Conservation (phyloP, 2,329 filamentous ascomycete species). For the Waltergamsia citrina region DNA sequence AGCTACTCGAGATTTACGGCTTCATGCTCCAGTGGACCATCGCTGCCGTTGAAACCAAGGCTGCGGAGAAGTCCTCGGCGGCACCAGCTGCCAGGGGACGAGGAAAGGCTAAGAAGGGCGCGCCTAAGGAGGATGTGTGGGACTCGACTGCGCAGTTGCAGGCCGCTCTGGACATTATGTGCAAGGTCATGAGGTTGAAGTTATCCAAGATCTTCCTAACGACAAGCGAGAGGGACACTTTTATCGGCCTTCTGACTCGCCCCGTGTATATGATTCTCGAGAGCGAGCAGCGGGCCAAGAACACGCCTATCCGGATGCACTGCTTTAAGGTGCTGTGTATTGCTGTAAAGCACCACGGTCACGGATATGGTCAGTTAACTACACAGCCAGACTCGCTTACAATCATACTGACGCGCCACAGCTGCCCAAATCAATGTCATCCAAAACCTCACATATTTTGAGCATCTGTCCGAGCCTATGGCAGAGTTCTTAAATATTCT, state of each 20-base stretch:
- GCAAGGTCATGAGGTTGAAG: conserved; percentile 89
- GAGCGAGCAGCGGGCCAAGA: conserved; percentile 87
- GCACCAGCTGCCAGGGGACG: conserved; percentile 62
- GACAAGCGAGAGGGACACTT: conserved; percentile 91
- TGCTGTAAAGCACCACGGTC: conserved; percentile 93
- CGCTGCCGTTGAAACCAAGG: conserved; percentile 86
- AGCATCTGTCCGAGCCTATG: conserved; percentile 98
- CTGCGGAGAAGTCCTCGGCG: conserved; percentile 72
- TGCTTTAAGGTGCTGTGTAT: conserved; percentile 95
- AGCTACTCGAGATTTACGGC: conserved; percentile 84
- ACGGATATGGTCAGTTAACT: conserved; percentile 68
- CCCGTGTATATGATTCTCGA: conserved; percentile 92
- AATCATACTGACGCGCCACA: conserved; percentile 27
- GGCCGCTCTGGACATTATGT: conserved; percentile 84
- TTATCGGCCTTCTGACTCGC: conserved; percentile 82
- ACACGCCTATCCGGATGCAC: conserved; percentile 84
- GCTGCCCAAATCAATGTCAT: conserved; percentile 96
- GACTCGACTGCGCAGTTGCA: conserved; percentile 85
- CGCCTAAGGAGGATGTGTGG: conserved; percentile 73
- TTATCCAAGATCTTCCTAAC: conserved; percentile 89
- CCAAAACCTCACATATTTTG: conserved; percentile 95
- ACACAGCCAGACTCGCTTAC: conserved; percentile 1
- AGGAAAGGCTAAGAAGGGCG: conserved; percentile 69
- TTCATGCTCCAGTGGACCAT: conserved; percentile 95
- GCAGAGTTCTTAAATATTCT: conserved; percentile 95